A percentile compares a stretch with the other conserved stretches of the same genome.
Evolutionary conservation across 2,329 filamentous ascomycete genomes (phyloP).

Genomic region (Dactylellina parvicollis): DNA sequence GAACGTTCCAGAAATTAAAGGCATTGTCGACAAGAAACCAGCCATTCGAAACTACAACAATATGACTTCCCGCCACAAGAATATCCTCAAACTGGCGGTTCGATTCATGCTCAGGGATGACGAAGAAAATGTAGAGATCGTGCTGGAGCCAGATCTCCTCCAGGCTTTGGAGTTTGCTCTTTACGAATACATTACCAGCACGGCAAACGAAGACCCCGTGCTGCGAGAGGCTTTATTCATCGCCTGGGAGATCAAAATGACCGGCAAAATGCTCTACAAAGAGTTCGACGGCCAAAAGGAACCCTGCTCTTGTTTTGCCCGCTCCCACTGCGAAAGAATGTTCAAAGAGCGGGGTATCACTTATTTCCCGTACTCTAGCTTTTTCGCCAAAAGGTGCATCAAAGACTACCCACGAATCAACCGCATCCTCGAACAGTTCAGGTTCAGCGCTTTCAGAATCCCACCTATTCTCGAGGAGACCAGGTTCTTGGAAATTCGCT

Average conservation of each 20-base stretch:
- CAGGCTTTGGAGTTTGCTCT: constrained; percentile 27
- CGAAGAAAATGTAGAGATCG: not conserved
- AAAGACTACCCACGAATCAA: constrained; percentile 8
- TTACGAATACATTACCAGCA: constrained; percentile 22
- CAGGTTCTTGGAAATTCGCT: not conserved
- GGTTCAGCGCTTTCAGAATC: not conserved
- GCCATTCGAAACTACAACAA: not conserved
- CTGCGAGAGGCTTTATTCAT: constrained; percentile 22
- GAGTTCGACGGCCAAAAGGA: not conserved
- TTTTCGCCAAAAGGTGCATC: constrained; percentile 28
- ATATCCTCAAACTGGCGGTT: not conserved
- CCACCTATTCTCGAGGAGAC: constrained; percentile 32
- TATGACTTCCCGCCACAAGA: constrained; percentile 2
- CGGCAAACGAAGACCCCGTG: not conserved
- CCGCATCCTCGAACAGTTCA: not conserved
- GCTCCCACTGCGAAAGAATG: not conserved
- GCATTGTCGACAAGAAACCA: not conserved
- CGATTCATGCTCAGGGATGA: not conserved
- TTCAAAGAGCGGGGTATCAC: constrained; percentile 10
- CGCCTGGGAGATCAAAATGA: constrained; percentile 28
- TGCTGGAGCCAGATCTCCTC: constrained; percentile 14
- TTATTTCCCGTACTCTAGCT: not conserved
- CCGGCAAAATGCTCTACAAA: not conserved
- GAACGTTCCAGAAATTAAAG: not conserved
- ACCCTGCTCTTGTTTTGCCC: constrained; percentile 28